Base-by-base conservation (phyloP, 2,329 filamentous ascomycete genomes). In the Neonectria sp. region DNA sequence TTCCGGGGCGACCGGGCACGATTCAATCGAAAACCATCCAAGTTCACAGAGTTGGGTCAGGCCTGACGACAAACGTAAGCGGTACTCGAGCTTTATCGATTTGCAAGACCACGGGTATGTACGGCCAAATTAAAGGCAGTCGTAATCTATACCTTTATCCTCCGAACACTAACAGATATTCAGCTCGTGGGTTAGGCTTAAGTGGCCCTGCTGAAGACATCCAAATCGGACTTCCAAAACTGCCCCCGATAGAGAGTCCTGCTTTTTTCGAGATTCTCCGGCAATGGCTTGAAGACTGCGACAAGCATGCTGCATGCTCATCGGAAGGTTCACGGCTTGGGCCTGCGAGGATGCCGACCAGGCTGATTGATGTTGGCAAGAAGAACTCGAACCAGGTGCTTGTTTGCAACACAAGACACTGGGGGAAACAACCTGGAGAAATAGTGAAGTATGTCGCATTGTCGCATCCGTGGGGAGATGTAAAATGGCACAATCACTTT, bases 231-330 rank as follows among this genome's bases (percentile, higher is more conserved):
- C 35, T 71, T 9, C 61, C 70, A 1, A 43, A 12, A 9, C 64
- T 71, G 3, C 63, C 56, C 13, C 2, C 43, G 6, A 43, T 56
- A 1, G 17, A 21, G 3, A 49, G 43, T n/a, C 0, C 37, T 2
- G 15, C 29, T 1, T 71, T 59, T 12, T 68, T 66, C 43, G 13
- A 29, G 3, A 46, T 72, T 5, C 29, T 71, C 0, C 40, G 40
- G 2, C 21, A 31, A 12, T 72, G 70, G 71, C 27, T 71, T 4
- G 17, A 59, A 9, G 63, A 69, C 29, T 72, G 71, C 24, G 61
- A 71, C 33, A 45, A 61, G 2, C 63, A 70, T 27, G n/a, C 33
- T 0, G 55, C n/a, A 49, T 71, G 69, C 21, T 31, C 5, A 3
- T 51, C 12, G 1, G 11, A 24, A 13, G 33, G 29, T 12, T 29